A percentile compares a stretch with the other conserved stretches of the same genome.
Conservation (phyloP, 139 green algal species). For the Chlamydomonas asymmetrica region DNA sequence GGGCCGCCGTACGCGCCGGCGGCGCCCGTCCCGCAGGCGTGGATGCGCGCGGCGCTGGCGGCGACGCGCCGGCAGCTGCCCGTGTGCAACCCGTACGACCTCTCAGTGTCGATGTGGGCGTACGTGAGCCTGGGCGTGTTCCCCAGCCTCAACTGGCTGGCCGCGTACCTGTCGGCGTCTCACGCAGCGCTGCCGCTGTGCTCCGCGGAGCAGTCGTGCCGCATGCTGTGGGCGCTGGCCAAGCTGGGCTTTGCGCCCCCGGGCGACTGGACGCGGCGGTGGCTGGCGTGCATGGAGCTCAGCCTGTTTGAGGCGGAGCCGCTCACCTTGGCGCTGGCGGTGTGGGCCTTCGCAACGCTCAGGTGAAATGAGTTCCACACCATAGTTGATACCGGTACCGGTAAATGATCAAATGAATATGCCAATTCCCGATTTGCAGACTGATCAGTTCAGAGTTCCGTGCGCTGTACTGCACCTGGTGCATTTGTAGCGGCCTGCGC, state of each 20-base stretch:
- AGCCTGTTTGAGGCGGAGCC: constrained; percentile 12
- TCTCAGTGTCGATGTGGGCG: constrained; percentile 7
- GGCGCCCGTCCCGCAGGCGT: no score
- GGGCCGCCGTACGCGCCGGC: no score
- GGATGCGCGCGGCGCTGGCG: no score
- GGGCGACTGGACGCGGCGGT: constrained; percentile 10
- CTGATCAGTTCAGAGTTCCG: no score
- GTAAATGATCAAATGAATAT: no score
- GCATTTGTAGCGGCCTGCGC: no score
- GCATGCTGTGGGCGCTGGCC: constrained; percentile 20
- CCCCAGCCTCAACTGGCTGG: background rate
- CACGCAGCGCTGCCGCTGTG: constrained; percentile 2
- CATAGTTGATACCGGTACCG: no score
- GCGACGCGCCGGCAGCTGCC: background rate
- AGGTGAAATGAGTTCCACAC: no score
- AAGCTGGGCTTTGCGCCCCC: constrained; percentile 8
- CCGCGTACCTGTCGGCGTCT: constrained; percentile 1
- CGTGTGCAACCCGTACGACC: constrained; percentile 3
- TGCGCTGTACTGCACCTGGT: no score
- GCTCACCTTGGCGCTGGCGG: background rate
- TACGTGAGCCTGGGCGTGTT: constrained; percentile 3
- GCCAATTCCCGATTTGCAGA: no score
- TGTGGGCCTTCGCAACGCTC: constrained; percentile 11
- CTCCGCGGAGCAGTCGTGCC: constrained; percentile 4
- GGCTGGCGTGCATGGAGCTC: constrained; percentile 7